A percentile compares a stretch with the other conserved stretches of the same genome.
Evolutionary conservation across 495 filamentous ascomycete genomes (phyloP).

Genomic region (Recurvomyces mirabilis): DNA sequence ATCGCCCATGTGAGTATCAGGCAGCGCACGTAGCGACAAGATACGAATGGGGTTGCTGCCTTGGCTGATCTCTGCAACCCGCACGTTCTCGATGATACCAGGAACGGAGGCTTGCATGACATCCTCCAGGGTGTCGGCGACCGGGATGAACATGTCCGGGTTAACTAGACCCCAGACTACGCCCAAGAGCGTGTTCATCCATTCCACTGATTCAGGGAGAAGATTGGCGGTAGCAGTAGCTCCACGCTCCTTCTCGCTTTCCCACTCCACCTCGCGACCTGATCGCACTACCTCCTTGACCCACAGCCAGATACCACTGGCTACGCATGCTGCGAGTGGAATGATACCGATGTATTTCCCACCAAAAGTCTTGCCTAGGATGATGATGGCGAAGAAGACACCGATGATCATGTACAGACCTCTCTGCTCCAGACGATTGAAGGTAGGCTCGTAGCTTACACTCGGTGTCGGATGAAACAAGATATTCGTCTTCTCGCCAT

Average conservation of each 20-base stretch:
- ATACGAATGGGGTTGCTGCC: slow-evolving; percentile 83
- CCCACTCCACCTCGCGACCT: slow-evolving; percentile 79
- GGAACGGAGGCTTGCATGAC: slow-evolving; percentile 95
- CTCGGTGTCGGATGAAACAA: slow-evolving; percentile 91
- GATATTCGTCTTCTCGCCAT: slow-evolving; percentile 90
- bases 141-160: slow-evolving; percentile 76
- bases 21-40: slow-evolving; percentile 77
- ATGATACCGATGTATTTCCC: slow-evolving; percentile 65
- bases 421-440: slow-evolving; percentile 58
- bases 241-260: slow-evolving; percentile 71
- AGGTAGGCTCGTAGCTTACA: slow-evolving; percentile 77
- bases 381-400: slow-evolving; percentile 58
- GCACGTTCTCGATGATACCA: slow-evolving; percentile 79
- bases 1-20: slow-evolving; percentile 55
- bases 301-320: slow-evolving; percentile 75
- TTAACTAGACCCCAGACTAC: slow-evolving; percentile 84
- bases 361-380: slow-evolving; percentile 69
- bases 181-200: slow-evolving; percentile 79
- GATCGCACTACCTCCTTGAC: slow-evolving; percentile 71
- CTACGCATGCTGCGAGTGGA: slow-evolving; percentile 54
- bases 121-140: slow-evolving; percentile 70
- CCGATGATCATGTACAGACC: slow-evolving; percentile 55
- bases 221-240: slow-evolving; percentile 71
- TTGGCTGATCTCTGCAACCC: slow-evolving; percentile 92
- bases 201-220: slow-evolving; percentile 85